phyloP scores from a whole-genome alignment of 176 grass and related monocot species.

The Eleusine indica region DNA sequence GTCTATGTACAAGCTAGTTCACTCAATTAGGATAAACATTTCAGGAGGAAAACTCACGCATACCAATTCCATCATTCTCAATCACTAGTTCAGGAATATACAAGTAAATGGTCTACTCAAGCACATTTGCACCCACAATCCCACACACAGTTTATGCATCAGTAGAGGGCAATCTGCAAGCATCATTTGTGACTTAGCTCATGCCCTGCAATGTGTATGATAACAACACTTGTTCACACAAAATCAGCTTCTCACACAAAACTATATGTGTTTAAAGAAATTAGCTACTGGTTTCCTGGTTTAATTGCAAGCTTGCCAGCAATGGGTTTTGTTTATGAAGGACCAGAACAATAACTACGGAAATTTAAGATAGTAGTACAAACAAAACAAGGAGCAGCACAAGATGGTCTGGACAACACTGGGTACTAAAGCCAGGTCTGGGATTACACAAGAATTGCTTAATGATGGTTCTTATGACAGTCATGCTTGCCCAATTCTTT shows the following conservation, averaged over 20 bases:
- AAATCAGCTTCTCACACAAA: conserved; percentile 3
- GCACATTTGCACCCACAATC: background rate
- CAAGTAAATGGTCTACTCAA: background rate
- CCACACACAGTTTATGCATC: background rate
- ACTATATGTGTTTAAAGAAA: background rate
- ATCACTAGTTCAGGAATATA: background rate
- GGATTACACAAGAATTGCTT: background rate
- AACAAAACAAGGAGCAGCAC: background rate
- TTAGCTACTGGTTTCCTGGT: background rate
- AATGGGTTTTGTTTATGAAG: background rate
- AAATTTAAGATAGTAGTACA: background rate
- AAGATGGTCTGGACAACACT: background rate
- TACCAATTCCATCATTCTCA: background rate
- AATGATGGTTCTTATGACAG: background rate
- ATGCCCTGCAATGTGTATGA: background rate
- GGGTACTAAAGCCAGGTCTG: too few species aligned
- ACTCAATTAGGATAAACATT: background rate
- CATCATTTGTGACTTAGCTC: background rate
- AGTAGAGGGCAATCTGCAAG: background rate
- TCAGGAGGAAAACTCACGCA: background rate
- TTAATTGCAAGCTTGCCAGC: background rate
- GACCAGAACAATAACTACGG: background rate
- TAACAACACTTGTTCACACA: conserved; percentile 6
- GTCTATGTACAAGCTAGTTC: background rate
- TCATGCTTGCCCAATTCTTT: background rate